These are phyloP conservation scores for Lipomyces sp. DNA, from an alignment of 805 yeast species.

Conservation along the genomic window DNA sequence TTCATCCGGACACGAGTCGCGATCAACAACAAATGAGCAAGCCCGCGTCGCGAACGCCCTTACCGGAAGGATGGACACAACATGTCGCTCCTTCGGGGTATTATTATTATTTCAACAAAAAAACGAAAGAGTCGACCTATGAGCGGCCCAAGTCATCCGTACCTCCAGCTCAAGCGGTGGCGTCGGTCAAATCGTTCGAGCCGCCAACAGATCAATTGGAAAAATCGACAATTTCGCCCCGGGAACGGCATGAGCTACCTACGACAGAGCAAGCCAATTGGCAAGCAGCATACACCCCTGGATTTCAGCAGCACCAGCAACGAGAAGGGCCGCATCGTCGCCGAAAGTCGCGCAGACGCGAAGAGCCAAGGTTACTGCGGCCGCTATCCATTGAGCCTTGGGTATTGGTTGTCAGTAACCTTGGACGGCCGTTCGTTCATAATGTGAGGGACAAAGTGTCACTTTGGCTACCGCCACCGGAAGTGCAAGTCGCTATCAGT, in stretches of 20 bases:
- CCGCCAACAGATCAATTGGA: background rate
- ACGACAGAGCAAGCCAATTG: conserved; percentile 1
- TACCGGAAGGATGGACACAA: conserved; percentile 48
- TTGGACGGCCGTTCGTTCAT: conserved; percentile 53
- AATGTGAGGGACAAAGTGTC: conserved; percentile 44
- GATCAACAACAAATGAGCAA: background rate
- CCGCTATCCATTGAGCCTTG: conserved; percentile 45
- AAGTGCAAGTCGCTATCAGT: conserved; percentile 42
- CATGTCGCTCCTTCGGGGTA: conserved; percentile 50
- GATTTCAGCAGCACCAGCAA: conserved; percentile 5
- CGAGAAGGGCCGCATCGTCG: conserved; percentile 2
- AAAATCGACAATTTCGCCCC: background rate
- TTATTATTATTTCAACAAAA: conserved; percentile 49
- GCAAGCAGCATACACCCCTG: conserved; percentile 14
- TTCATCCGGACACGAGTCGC: background rate
- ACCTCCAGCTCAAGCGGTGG: background rate
- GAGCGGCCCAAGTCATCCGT: conserved; percentile 43
- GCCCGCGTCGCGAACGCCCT: conserved; percentile 2
- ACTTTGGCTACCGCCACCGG: conserved; percentile 48
- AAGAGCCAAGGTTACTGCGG: conserved; percentile 22
- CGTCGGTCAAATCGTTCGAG: background rate
- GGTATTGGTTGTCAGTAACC: conserved; percentile 50
- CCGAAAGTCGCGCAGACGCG: conserved; percentile 22
- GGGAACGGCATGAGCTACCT: background rate
- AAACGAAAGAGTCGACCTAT: conserved; percentile 50